Base-by-base conservation (phyloP, 352 stramenopile genomes). In the Phytophthora constricta region DNA sequence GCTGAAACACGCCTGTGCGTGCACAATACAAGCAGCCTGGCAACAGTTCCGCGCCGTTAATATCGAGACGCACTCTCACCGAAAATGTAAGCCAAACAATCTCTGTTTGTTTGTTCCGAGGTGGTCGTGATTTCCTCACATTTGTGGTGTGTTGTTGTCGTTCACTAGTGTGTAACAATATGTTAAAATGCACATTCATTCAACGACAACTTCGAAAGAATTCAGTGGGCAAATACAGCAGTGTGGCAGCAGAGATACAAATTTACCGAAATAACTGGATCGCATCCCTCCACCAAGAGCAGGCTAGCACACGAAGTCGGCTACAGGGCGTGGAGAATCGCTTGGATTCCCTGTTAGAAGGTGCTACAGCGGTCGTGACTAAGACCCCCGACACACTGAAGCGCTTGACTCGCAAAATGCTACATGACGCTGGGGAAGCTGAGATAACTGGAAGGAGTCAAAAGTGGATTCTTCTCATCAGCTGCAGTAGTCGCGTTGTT, bases 1-100 rank as follows among this genome's bases (percentile, higher is more conserved):
- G 8, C 67, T 92, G 3, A 78, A 82, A 27, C 52, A 77, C 33
- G 65, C 82, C 1, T 88, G 82, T 20, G 79, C 82, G 14, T 63
- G 63, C n/a, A 83, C 82, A 5, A 94, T 94, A 46, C 86, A 94
- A 48, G 70, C 68, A 5, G 60, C 75, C 0, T 94, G 86, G 86
- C 67, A 66, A 13, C 66, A 65, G 46, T 84, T 70, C 25, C 33
- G 58, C 31, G 46, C 61, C 3, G 46, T 25, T 25, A 55, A 64
- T 7, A 39, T 41, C 3, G 62, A 28, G 33, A 34, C 53, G 1
- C 43, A 23, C 42, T 41, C 41, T 25, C 56, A 76, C 48, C 41
- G 23, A 47, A 74, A 70, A 51, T 27, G 77, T 84, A 70, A 71
- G 72, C 9, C 14, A 22, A 33, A 47, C 5, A 17, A 20, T n/a